Conservation (phyloP, 495 filamentous ascomycete genomes). For the Sphaerosporella brunnea region DNA sequence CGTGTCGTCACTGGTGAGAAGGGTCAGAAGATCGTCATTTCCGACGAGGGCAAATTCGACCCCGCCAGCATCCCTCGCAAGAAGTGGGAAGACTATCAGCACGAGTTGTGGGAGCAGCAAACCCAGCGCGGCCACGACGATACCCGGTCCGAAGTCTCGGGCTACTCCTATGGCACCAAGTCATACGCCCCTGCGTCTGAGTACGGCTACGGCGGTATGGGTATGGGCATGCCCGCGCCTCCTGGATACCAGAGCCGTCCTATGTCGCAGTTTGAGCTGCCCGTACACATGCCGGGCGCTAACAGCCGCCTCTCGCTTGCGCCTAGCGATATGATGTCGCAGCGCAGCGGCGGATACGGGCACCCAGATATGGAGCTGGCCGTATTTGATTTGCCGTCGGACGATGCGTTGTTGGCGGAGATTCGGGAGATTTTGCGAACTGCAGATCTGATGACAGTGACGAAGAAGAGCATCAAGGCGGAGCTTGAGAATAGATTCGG, state of each 20-base stretch:
- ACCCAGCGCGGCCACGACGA: slow-evolving; percentile 55
- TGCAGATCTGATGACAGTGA: slow-evolving; percentile 90
- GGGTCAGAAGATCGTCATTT: slow-evolving; percentile 79
- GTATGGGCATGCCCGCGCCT: slow-evolving; percentile 32
- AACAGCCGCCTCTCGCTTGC: slow-evolving; percentile 56
- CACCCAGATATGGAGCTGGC: slow-evolving; percentile 44
- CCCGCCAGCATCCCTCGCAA: slow-evolving; percentile 82
- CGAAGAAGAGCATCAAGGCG: slow-evolving; percentile 93
- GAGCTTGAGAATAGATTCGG: slow-evolving; percentile 84
- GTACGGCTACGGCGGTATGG: slow-evolving; percentile 37
- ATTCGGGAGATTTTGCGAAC: slow-evolving; percentile 82
- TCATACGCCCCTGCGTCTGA: slow-evolving; percentile 48
- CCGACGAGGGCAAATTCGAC: slow-evolving; percentile 97
- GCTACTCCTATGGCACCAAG: slow-evolving; percentile 80
- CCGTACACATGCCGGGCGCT: slow-evolving; percentile 10
- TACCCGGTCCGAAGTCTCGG: slow-evolving; percentile 68
- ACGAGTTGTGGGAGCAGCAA: slow-evolving; percentile 88
- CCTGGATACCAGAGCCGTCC: slow-evolving; percentile 34
- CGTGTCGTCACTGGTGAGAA: slow-evolving; percentile 93
- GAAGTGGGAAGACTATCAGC: slow-evolving; percentile 98
- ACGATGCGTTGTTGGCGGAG: slow-evolving; percentile 81
- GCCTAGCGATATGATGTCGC: slow-evolving; percentile 51
- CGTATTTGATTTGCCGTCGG: slow-evolving; percentile 52
- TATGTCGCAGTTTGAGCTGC: slow-evolving; percentile 54
- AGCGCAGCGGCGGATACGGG: slow-evolving; percentile 34